These are phyloP conservation scores for Dictyophora rubrovolvata DNA, from an alignment of 768 basidiomycete species.

Conservation along the genomic window DNA sequence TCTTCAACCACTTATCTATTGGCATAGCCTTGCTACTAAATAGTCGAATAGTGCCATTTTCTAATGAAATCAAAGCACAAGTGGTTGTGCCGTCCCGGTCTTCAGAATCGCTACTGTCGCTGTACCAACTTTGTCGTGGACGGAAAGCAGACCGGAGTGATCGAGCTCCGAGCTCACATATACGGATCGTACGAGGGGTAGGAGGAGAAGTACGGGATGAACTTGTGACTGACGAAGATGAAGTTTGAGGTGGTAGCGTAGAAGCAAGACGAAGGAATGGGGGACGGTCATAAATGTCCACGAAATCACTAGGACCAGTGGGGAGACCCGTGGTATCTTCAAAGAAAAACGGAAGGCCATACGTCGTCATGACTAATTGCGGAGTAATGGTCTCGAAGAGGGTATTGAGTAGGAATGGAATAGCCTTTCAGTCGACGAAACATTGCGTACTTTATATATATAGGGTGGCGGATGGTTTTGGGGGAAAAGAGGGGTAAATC, in stretches of 20 bases:
- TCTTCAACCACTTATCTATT: slow-evolving; percentile 49
- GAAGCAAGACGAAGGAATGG: not conserved
- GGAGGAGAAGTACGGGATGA: slow-evolving; percentile 37
- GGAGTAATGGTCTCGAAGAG: not conserved
- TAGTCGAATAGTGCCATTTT: slow-evolving; percentile 44
- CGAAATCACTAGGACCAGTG: slow-evolving; percentile 42
- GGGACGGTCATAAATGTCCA: slow-evolving; percentile 50
- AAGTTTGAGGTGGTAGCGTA: not conserved
- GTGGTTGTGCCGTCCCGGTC: slow-evolving; percentile 15
- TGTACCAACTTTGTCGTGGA: slow-evolving; percentile 27
- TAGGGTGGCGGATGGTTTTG: not conserved
- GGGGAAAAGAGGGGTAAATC: not conserved
- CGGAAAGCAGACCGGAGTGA: slow-evolving; percentile 20
- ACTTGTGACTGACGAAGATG: slow-evolving; percentile 20
- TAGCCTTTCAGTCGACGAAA: not conserved
- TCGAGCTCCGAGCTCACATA: slow-evolving; percentile 45
- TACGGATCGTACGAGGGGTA: slow-evolving; percentile 22
- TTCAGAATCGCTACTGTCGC: slow-evolving; percentile 37
- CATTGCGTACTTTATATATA: not conserved
- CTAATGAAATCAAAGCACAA: slow-evolving; percentile 1
- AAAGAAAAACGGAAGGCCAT: slow-evolving; percentile 52
- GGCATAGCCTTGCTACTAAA: slow-evolving; percentile 23
- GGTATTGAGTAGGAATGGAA: not conserved
- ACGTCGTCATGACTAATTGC: slow-evolving; percentile 27
- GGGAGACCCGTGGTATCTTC: slow-evolving; percentile 51